These are phyloP conservation scores for Pugionium dolabratum DNA, from an alignment of 345 rosid species.

Conservation along the genomic window DNA sequence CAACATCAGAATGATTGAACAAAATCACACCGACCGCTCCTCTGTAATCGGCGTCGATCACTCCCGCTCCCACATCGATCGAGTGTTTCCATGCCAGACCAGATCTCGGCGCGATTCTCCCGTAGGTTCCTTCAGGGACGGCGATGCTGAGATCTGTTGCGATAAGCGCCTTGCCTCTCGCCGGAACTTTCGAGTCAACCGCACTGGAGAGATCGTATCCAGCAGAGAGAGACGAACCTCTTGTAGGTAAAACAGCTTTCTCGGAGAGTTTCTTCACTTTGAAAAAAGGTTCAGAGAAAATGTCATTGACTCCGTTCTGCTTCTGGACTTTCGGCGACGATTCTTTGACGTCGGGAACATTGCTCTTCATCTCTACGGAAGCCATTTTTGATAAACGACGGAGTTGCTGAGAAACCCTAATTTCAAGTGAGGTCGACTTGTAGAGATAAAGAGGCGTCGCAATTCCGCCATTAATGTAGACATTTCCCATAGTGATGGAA, in stretches of 20 bases:
- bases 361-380: slow-evolving; percentile 23
- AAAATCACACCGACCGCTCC: slow-evolving; percentile 78
- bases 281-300: slow-evolving; percentile 28
- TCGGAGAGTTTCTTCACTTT: slow-evolving; percentile 75
- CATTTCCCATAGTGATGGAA: slow-evolving; percentile 28
- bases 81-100: slow-evolving; percentile 82
- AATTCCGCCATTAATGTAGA: slow-evolving; percentile 40
- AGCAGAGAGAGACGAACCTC: slow-evolving; percentile 73
- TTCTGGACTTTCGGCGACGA: slow-evolving; percentile 49
- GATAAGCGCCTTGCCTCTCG: slow-evolving; percentile 76
- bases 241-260: slow-evolving; percentile 67
- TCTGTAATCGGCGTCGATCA: slow-evolving; percentile 76
- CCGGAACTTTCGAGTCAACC: slow-evolving; percentile 62
- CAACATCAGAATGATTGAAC: slow-evolving; percentile 66
- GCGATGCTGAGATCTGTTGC: slow-evolving; percentile 81
- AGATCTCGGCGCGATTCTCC: slow-evolving; percentile 78
- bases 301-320: slow-evolving; percentile 44
- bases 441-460: slow-evolving; percentile 2
- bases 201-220: slow-evolving; percentile 90
- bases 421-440: neutral
- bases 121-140: slow-evolving; percentile 69
- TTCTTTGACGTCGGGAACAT: slow-evolving; percentile 40
- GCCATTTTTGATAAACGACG: slow-evolving; percentile 31
- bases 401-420: slow-evolving; percentile 35
- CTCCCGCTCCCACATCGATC: slow-evolving; percentile 81